Percentiles rank a stretch among this genome's conserved stretches.
These are phyloP conservation scores for Crithidia mellificae DNA, from an alignment of 208 protist genomes.

Conservation along the genomic window DNA sequence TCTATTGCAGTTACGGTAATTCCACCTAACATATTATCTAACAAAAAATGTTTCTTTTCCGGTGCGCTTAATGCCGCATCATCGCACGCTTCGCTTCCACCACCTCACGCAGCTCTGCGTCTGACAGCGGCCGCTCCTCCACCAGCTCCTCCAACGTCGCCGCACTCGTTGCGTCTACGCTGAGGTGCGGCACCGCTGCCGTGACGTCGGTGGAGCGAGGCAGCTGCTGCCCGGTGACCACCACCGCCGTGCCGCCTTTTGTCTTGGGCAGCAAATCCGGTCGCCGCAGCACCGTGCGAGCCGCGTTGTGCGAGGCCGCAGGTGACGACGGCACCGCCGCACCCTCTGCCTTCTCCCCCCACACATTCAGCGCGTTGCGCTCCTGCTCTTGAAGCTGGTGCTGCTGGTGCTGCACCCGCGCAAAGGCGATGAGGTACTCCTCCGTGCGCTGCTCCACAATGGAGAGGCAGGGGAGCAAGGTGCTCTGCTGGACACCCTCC, in stretches of 20 bases:
- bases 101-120: constrained; percentile 26
- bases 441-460: constrained; percentile 75
- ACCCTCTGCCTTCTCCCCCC: constrained; percentile 1
- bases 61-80: not conserved
- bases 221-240: constrained; percentile 20
- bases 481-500: constrained; percentile 35
- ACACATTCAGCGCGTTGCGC: not conserved
- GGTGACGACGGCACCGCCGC: not conserved
- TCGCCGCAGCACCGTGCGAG: constrained; percentile 46
- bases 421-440: constrained; percentile 71
- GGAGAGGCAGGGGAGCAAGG: constrained; percentile 41
- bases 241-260: constrained; percentile 4
- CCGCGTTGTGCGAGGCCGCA: constrained; percentile 17
- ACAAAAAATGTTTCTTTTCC: no score
- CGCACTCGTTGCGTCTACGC: not conserved
- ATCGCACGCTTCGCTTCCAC: constrained; percentile 24
- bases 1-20: not conserved
- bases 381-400: constrained; percentile 19
- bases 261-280: constrained; percentile 33
- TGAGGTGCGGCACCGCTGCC: not conserved
- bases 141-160: constrained; percentile 22
- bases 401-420: constrained; percentile 22
- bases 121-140: constrained; percentile 28
- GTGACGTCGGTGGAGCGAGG: constrained; percentile 42
- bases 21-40: no score